phyloP scores from a whole-genome alignment of 768 basidiomycete genomes.

The Tricholoma sp. region DNA sequence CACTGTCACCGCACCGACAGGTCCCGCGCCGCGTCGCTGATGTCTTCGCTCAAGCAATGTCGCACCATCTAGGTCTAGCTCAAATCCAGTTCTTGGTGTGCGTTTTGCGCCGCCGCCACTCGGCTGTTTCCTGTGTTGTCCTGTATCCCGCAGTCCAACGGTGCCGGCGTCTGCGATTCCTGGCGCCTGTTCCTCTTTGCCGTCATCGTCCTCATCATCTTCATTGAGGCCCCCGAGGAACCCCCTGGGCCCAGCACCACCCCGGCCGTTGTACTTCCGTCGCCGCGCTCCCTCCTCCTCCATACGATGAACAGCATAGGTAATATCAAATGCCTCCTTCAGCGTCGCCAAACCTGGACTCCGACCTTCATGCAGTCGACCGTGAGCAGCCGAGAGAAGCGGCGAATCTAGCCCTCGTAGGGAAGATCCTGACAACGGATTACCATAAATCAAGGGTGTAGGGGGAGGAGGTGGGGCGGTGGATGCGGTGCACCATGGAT shows the following conservation, averaged over 20 bases:
- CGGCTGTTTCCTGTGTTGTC: constrained; percentile 14
- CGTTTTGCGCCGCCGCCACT: constrained; percentile 7
- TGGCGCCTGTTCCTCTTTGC: constrained; percentile 17
- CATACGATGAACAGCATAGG: constrained; percentile 99
- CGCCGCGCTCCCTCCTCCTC: constrained; percentile 94
- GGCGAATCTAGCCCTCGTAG: constrained; percentile 79
- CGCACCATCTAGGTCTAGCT: constrained; percentile 82
- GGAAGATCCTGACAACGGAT: constrained; percentile 27
- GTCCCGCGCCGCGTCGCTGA: constrained; percentile 26
- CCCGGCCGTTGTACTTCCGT: constrained; percentile 73
- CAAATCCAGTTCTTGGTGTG: constrained; percentile 44
- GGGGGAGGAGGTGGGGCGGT: constrained; percentile 60
- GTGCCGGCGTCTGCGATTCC: constrained; percentile 11
- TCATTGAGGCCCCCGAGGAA: constrained; percentile 88
- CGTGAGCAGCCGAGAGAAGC: constrained; percentile 73
- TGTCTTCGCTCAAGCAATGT: constrained; percentile 79
- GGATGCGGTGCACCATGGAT: constrained; percentile 87
- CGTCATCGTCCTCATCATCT: constrained; percentile 75
- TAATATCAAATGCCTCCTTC: constrained; percentile 98
- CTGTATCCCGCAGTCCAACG: constrained; percentile 20
- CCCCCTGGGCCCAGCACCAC: constrained; percentile 71
- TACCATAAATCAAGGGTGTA: constrained; percentile 50
- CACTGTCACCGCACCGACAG: constrained; percentile 14
- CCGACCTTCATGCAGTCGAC: constrained; percentile 62
- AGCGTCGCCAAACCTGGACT: constrained; percentile 91